Evolutionary conservation across 352 stramenopile genomes (phyloP), one percentile per base, ranked within the genome.

Genomic region (Phytophthora brassicae): DNA sequence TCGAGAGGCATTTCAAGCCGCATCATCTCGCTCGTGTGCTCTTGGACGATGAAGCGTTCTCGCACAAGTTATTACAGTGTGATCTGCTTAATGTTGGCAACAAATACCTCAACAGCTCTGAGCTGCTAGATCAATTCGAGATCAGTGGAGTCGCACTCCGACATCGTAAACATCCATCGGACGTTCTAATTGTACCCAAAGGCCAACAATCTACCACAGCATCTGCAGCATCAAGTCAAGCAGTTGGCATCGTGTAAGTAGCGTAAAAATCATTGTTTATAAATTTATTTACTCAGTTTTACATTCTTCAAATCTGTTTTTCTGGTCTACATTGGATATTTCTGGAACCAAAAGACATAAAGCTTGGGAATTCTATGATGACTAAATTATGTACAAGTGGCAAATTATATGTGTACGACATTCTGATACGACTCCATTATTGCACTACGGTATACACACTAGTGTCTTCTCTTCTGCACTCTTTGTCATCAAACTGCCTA

Each of bases 41-140:
- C 6, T 56, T 84, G 19, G 61, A 74, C 14, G 73, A 79, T 20
- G 50, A 66, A 22, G 45, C 55, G 2, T 72, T 85, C 59, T 76
- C 75, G 20, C 65, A 68, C 14, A 66, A 63, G 19, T 28, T 84
- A 24, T 47, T 87, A n/a, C 74, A 77, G 46, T 77, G 74, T 38
- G 66, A 83, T 38, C 49, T 87, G n/a, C 58, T 87, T 5, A 74
- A 76, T 8, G 50, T 87, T 14, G 77, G 65, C 24, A 77, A 73
- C 44, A 77, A 80, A 22, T 76, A 77, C 9, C 51, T 87, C 13
- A 67, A 75, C 24, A 83, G 68, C 64, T 85, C 77, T 9, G 75
- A 85, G 68, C 53, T 81, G 42, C 64, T 87, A 6, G 68, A 80
- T 50, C 70, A 81, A 49, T 87, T 87, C 29, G 77, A 87, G 65